Base-by-base conservation (phyloP, 257 asterid genomes). In the Hygrophila difformis region DNA sequence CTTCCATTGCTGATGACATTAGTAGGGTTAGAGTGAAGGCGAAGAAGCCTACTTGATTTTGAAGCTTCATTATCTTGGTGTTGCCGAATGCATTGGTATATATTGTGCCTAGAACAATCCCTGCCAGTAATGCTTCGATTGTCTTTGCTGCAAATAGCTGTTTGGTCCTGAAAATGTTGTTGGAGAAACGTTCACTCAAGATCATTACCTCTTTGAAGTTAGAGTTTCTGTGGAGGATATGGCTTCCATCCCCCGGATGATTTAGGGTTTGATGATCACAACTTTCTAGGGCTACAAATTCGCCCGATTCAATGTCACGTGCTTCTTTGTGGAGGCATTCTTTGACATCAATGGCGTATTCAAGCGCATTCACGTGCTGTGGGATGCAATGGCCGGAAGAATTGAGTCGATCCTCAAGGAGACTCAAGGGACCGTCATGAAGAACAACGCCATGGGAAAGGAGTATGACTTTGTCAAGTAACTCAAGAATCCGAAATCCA, bases 1-100 rank as follows among this genome's bases (percentile, higher is more conserved):
- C 93, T 69, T 87, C 95, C 4, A 84, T 81, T n/a, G 93, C 77
- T 5, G 93, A 69, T 33, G 95, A 78, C 49, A 87, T 39, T 65
- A 87, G 52, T 61, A 83, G 78, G 3, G 91, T 70, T 10, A 87
- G 77, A 19, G 69, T 68, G 64, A 87, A 78, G 20, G 92, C 95
- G 1, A 87, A 78, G 75, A 87, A 81, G 2, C 93, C 97, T 16
- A 83, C 1, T 56, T 76, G 81, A 45, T 64, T 68, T 33, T 78
- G 91, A 57, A 73, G 28, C 61, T 69, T 63, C 60, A 54, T 47
- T 35, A 26, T 68, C 44, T 65, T 63, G 17, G 60, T 9, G 40
- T 54, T 26, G 5, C 52, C 59, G 20, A 73, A 77, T 8, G 68
- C 48, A 21, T 76, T 62, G 12, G 63, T 35, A 71, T 75, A 87